Conservation (phyloP, 352 stramenopile genomes). For the Phytophthora sp. region DNA sequence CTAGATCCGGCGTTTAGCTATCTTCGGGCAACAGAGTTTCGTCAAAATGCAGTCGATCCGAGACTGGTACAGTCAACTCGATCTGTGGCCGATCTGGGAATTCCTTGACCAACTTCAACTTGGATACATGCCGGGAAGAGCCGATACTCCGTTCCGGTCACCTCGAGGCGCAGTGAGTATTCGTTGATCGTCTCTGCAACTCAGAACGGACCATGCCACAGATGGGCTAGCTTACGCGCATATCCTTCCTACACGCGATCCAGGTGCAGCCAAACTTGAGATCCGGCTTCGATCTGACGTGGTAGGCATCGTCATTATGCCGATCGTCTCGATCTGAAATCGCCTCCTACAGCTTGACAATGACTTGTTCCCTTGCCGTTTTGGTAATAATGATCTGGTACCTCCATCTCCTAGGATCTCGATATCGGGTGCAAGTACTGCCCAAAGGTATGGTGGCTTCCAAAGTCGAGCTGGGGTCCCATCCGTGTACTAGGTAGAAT, state of each 20-base stretch:
- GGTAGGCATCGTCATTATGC: background rate
- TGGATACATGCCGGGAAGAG: constrained; percentile 33
- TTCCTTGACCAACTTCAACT: constrained; percentile 24
- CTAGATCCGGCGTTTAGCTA: too few relatives aligned
- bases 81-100: too few relatives aligned
- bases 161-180: constrained; percentile 13
- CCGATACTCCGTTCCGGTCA: too few relatives aligned
- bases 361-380: too few relatives aligned
- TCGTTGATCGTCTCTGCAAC: constrained; percentile 23
- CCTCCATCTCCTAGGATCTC: background rate
- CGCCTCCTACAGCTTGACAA: too few relatives aligned
- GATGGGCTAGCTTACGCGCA: too few relatives aligned
- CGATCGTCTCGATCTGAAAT: constrained; percentile 2
- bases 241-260: too few relatives aligned
- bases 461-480: constrained; percentile 16
- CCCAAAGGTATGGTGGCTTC: constrained; percentile 17
- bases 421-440: background rate
- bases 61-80: too few relatives aligned
- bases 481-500: constrained; percentile 12
- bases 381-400: background rate
- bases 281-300: background rate
- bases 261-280: constrained; percentile 10
- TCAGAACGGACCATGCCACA: constrained; percentile 38
- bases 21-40: too few relatives aligned
- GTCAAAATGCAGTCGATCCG: too few relatives aligned